A percentile compares a stretch with the other conserved stretches of the same genome.
Conservation (phyloP, 2,329 filamentous ascomycete species). For the Pseudogymnoascus sp. region DNA sequence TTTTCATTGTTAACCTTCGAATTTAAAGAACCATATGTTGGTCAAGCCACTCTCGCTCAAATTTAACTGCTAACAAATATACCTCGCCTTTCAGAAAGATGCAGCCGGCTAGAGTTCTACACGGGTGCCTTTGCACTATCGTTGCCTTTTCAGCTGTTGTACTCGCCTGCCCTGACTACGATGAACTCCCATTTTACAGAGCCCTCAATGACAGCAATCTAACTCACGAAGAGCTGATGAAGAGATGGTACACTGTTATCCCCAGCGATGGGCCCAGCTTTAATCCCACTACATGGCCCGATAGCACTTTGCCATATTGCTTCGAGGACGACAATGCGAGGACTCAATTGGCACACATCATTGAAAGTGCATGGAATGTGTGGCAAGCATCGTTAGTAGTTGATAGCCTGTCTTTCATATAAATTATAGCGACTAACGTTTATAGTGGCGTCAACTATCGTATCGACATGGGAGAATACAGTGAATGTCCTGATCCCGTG, state of each 20-base stretch:
- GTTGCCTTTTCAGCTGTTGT: not conserved
- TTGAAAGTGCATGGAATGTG: not conserved
- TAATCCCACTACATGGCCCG: not conserved
- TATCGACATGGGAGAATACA: constrained; percentile 10
- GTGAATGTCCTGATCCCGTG: not conserved
- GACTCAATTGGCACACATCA: not conserved
- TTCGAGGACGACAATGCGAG: constrained; percentile 1
- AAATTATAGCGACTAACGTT: not conserved
- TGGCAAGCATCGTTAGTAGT: constrained; percentile 3
- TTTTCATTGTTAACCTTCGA: not conserved
- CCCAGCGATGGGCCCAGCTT: not conserved
- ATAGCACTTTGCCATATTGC: constrained; percentile 5
- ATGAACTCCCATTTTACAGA: not conserved
- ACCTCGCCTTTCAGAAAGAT: not conserved
- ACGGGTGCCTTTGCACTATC: not conserved
- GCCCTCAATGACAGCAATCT: not conserved
- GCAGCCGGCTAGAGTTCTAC: not conserved
- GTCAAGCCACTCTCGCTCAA: not conserved
- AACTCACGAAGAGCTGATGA: not conserved
- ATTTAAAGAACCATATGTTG: not conserved
- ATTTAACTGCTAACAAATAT: not conserved
- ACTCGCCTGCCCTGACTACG: not conserved
- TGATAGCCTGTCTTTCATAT: not conserved
- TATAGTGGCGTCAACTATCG: constrained; percentile 3
- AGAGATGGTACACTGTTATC: not conserved